A percentile compares a stretch with the other conserved stretches of the same genome.
Evolutionary conservation across 108 stramenopile genomes (phyloP).

Genomic region (Ochromonas danica): DNA sequence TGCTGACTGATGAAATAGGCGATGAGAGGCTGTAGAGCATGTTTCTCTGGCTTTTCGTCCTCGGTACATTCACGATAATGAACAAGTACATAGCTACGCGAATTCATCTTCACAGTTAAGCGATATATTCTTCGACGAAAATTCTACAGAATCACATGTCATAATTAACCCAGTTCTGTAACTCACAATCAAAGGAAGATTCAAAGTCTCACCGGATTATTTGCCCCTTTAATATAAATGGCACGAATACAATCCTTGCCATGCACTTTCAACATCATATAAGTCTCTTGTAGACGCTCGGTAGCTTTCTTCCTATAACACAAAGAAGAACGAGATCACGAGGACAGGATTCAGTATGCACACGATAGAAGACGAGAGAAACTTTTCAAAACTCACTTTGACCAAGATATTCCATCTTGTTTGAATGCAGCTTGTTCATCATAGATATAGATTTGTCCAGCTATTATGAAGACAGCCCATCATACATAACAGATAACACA

Average conservation of each 20-base stretch:
- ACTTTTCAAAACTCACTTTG: background rate
- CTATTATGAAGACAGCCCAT: too few species aligned
- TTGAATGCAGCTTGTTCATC: too few species aligned
- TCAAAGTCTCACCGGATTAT: background rate
- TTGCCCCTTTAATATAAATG: background rate
- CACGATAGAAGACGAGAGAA: background rate
- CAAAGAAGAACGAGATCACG: background rate
- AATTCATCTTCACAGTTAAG: background rate
- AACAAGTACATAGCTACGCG: background rate
- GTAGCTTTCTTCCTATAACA: slow-evolving; percentile 1
- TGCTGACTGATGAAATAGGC: background rate
- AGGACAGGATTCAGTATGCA: background rate
- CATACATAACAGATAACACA: too few species aligned
- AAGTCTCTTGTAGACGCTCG: background rate
- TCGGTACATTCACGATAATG: slow-evolving; percentile 1
- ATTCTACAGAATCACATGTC: background rate
- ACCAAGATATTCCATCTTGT: background rate
- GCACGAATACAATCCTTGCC: background rate
- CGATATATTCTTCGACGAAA: background rate
- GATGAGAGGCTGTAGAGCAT: background rate
- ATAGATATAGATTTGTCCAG: too few species aligned
- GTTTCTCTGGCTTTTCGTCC: background rate
- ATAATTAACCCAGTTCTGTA: background rate
- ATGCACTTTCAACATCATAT: background rate
- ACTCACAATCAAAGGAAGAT: background rate